Conservation (phyloP, 106 monocot species). For the Triglochin maritima region DNA sequence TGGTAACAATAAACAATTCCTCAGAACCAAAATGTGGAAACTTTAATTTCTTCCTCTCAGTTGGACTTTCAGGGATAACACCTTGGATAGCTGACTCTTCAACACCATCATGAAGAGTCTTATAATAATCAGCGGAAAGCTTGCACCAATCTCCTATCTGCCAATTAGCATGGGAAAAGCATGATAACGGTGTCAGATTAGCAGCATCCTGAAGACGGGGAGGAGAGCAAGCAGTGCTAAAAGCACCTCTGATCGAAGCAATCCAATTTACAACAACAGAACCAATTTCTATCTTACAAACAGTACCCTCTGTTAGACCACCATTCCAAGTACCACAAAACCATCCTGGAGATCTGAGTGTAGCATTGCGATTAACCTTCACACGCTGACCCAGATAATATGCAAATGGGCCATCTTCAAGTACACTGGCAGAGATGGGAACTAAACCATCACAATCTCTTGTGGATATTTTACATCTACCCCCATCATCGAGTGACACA, state of each 20-base stretch:
- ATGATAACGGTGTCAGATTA: slow-evolving; percentile 55
- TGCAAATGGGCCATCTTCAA: slow-evolving; percentile 45
- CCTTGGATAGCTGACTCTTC: not conserved
- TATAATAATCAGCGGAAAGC: slow-evolving; percentile 33
- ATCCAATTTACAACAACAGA: slow-evolving; percentile 73
- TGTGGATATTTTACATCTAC: slow-evolving; percentile 46
- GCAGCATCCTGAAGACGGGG: slow-evolving; percentile 39
- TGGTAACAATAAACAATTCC: slow-evolving; percentile 45
- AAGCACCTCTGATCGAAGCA: slow-evolving; percentile 36
- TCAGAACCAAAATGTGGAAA: slow-evolving; percentile 8
- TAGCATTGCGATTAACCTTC: slow-evolving; percentile 28
- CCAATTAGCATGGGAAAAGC: slow-evolving; percentile 69
- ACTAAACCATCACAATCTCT: slow-evolving; percentile 38
- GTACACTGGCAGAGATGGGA: slow-evolving; percentile 27
- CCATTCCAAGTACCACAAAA: slow-evolving; percentile 55
- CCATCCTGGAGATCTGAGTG: slow-evolving; percentile 45
- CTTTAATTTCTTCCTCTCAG: slow-evolving; percentile 21
- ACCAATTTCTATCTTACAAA: slow-evolving; percentile 55
- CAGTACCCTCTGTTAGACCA: slow-evolving; percentile 40
- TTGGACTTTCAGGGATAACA: slow-evolving; percentile 2
- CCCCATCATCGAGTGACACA: slow-evolving; percentile 58
- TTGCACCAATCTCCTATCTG: slow-evolving; percentile 91
- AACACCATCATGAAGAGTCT: slow-evolving; percentile 1
- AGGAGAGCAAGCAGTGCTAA: slow-evolving; percentile 18
- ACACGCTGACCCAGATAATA: slow-evolving; percentile 73